Evolutionary conservation across 2,329 filamentous ascomycete genomes (phyloP).

Genomic region (Hypoxylon sp.): DNA sequence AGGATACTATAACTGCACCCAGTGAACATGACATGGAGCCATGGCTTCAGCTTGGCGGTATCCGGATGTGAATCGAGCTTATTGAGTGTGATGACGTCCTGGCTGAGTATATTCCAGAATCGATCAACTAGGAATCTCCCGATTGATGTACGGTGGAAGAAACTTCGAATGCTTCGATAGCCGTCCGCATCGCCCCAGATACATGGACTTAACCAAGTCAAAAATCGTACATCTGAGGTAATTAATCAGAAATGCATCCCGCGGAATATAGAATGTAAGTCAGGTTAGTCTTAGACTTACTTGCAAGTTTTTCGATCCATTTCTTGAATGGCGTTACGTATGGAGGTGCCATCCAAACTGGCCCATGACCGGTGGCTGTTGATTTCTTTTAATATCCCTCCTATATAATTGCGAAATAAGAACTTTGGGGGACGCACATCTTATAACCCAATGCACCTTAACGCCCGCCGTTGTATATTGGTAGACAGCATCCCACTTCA

Average conservation of each 20-base stretch:
- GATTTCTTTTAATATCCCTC: background rate
- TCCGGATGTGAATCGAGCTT: constrained; percentile 68
- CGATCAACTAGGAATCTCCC: constrained; percentile 68
- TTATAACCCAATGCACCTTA: constrained; percentile 69
- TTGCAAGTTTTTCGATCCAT: constrained; percentile 63
- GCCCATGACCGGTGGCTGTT: constrained; percentile 64
- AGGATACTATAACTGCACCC: constrained; percentile 70
- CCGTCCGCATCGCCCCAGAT: constrained; percentile 77
- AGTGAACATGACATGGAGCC: constrained; percentile 65
- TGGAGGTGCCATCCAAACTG: constrained; percentile 65
- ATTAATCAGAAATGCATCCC: background rate
- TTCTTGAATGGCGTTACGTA: constrained; percentile 64
- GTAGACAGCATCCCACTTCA: constrained; percentile 70
- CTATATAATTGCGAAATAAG: background rate
- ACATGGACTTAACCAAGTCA: constrained; percentile 82
- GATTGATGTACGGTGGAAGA: constrained; percentile 69
- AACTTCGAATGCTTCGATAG: constrained; percentile 64
- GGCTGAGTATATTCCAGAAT: constrained; percentile 70
- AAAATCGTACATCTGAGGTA: constrained; percentile 68
- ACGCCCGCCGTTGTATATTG: constrained; percentile 66
- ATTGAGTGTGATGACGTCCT: constrained; percentile 67
- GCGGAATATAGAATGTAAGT: background rate
- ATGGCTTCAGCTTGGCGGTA: constrained; percentile 67
- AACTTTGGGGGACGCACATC: constrained; percentile 48
- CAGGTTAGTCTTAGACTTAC: constrained; percentile 49